Evolutionary conservation across 78 protist genomes (phyloP).

Genomic region (Dictyostelium purpureum): DNA sequence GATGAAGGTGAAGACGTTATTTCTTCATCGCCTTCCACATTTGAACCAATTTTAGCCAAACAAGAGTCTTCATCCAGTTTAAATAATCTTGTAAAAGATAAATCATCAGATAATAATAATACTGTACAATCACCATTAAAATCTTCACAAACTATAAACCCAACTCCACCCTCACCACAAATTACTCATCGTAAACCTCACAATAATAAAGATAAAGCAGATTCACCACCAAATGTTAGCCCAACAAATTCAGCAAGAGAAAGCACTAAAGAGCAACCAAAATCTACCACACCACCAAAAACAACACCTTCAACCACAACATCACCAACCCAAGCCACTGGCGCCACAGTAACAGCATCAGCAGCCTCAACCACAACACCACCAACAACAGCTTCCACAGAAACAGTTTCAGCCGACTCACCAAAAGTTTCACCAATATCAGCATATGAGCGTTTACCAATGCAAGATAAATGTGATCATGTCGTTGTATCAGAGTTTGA

Average conservation of each 20-base stretch:
- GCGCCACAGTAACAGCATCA: not conserved
- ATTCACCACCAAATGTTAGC: slow-evolving; percentile 12
- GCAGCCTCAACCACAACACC: not conserved
- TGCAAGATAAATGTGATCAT: slow-evolving; percentile 53
- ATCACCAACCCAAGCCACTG: not conserved
- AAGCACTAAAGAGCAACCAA: not conserved
- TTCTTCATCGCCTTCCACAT: not conserved
- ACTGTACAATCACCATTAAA: slow-evolving; percentile 19
- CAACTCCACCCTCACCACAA: not conserved
- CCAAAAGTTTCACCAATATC: not conserved
- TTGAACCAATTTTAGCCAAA: not conserved
- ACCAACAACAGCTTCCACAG: not conserved
- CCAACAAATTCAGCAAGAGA: not conserved
- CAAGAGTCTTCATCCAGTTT: slow-evolving; percentile 1
- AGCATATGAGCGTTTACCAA: slow-evolving; percentile 14
- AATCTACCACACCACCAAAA: not conserved
- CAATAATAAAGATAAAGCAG: not conserved
- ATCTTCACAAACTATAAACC: slow-evolving; percentile 37
- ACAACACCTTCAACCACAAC: not conserved
- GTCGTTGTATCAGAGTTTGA: slow-evolving; percentile 39
- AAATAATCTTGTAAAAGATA: not conserved
- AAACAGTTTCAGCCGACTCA: not conserved
- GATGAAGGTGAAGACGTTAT: not conserved
- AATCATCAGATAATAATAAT: not conserved
- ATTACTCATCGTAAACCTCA: not conserved